Percentiles rank a stretch among this genome's conserved stretches.
These are phyloP conservation scores for Xylaria intraflava DNA, from an alignment of 495 filamentous ascomycete species.

Conservation along the genomic window DNA sequence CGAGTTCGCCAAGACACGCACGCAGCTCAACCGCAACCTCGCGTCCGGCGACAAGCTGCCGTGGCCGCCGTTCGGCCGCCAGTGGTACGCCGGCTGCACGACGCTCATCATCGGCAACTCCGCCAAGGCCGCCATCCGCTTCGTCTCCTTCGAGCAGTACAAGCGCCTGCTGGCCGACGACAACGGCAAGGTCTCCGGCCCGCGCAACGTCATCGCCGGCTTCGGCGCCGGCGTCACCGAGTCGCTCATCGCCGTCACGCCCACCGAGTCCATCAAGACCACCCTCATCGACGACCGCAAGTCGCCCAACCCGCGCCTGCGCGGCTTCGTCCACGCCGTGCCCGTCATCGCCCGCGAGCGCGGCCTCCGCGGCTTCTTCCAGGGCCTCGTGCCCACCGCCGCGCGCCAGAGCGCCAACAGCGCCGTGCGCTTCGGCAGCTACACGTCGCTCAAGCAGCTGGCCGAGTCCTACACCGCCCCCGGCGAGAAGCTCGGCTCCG, in stretches of 20 bases:
- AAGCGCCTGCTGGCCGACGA: constrained; percentile 76
- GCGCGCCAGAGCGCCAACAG: constrained; percentile 92
- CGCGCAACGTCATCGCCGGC: constrained; percentile 83
- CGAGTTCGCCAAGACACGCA: constrained; percentile 95
- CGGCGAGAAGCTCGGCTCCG: constrained; percentile 87
- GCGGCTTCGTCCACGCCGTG: constrained; percentile 86
- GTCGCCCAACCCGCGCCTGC: constrained; percentile 72
- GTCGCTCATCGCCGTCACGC: constrained; percentile 87
- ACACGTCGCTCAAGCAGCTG: constrained; percentile 82
- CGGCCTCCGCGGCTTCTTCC: constrained; percentile 87
- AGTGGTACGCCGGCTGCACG: constrained; percentile 98
- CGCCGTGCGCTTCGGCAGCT: constrained; percentile 80
- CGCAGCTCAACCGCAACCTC: constrained; percentile 85
- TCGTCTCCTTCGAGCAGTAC: constrained; percentile 93
- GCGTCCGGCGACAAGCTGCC: constrained; percentile 79
- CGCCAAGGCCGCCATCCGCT: constrained; percentile 89
- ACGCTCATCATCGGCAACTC: constrained; percentile 96
- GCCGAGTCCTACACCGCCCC: constrained; percentile 89
- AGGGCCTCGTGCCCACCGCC: constrained; percentile 92
- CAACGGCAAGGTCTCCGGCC: constrained; percentile 83
- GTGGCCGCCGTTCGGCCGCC: constrained; percentile 86
- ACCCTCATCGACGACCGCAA: constrained; percentile 97
- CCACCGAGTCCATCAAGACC: constrained; percentile 97
- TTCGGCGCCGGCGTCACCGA: constrained; percentile 95
- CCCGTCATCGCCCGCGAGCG: constrained; percentile 80